Percentiles rank a stretch among this genome's conserved stretches.
phyloP scores from a whole-genome alignment of 108 stramenopile genomes.

The Cyclotella atomus region DNA sequence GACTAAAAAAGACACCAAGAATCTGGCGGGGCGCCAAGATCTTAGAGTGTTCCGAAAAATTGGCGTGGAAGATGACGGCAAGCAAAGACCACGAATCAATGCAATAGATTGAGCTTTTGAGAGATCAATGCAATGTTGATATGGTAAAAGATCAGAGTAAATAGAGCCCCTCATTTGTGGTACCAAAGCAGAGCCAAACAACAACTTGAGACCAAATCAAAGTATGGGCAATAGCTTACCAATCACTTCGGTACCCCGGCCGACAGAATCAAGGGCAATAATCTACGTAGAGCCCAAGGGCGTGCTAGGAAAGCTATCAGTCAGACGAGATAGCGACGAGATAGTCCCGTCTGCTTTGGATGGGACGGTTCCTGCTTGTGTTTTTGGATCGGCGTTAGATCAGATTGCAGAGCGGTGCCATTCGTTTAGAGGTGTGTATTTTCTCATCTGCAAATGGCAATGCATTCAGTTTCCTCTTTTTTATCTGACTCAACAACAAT shows the following conservation, averaged over 20 bases:
- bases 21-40: no score
- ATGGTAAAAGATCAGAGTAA: no score
- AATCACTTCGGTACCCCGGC: constrained; percentile 1
- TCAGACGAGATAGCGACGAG: not conserved
- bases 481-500: not conserved
- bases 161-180: no score
- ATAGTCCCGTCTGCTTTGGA: constrained; percentile 14
- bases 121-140: no score
- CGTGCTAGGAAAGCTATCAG: not conserved
- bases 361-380: constrained; percentile 9
- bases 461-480: not conserved
- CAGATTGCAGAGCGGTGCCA: not conserved
- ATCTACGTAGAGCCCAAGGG: constrained; percentile 9
- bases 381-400: not conserved
- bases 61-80: no score
- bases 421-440: constrained; percentile 12
- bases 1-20: no score
- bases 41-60: no score
- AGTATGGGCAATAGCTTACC: constrained; percentile 29
- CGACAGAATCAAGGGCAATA: constrained; percentile 11
- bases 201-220: not conserved
- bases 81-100: no score
- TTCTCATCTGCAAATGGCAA: not conserved
- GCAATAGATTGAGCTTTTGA: no score
- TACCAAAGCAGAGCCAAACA: not conserved